Percentiles rank a stretch among this genome's conserved stretches.
These are phyloP conservation scores for Myochromella boudieri DNA, from an alignment of 768 basidiomycete genomes.

Conservation along the genomic window DNA sequence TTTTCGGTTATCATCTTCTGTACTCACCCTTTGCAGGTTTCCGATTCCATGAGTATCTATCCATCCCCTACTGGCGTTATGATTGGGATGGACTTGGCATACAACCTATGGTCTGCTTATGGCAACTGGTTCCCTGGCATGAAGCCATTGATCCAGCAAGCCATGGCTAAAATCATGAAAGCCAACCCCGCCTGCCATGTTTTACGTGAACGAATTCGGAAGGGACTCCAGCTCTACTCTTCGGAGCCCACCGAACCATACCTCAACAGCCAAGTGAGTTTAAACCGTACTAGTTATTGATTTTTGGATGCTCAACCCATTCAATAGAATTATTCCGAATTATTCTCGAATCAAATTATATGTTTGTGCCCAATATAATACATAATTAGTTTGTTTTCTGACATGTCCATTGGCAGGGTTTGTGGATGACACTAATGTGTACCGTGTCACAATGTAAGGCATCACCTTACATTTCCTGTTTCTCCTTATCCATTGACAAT, in stretches of 20 bases:
- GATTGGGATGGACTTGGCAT: conserved; percentile 98
- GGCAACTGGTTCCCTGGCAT: conserved; percentile 99
- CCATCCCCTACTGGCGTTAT: conserved; percentile 98
- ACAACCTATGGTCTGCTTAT: conserved; percentile 98
- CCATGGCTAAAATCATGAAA: conserved; percentile 99
- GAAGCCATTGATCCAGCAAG: conserved; percentile 97
- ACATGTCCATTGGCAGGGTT: conserved; percentile 58
- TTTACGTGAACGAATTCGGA: conserved; percentile 96
- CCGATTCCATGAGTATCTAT: conserved; percentile 98
- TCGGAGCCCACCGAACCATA: conserved; percentile 99
- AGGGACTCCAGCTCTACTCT: conserved; percentile 96
- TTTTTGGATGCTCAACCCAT: too few relatives aligned
- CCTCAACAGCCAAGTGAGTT: conserved; percentile 83
- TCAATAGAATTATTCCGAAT: conserved; percentile 85
- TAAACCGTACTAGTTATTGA: too few relatives aligned
- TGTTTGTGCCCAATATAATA: conserved; percentile 42
- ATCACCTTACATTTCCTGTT: neutral
- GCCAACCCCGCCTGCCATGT: conserved; percentile 98
- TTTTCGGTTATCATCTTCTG: neutral
- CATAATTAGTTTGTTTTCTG: neutral
- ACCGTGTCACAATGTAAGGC: conserved; percentile 88
- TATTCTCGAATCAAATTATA: conserved; percentile 98
- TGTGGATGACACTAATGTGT: conserved; percentile 99
- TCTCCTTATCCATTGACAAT: neutral
- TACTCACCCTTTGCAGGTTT: conserved; percentile 49